Base-by-base conservation (phyloP, 2,329 filamentous ascomycete genomes). In the Aspergillus sp. region DNA sequence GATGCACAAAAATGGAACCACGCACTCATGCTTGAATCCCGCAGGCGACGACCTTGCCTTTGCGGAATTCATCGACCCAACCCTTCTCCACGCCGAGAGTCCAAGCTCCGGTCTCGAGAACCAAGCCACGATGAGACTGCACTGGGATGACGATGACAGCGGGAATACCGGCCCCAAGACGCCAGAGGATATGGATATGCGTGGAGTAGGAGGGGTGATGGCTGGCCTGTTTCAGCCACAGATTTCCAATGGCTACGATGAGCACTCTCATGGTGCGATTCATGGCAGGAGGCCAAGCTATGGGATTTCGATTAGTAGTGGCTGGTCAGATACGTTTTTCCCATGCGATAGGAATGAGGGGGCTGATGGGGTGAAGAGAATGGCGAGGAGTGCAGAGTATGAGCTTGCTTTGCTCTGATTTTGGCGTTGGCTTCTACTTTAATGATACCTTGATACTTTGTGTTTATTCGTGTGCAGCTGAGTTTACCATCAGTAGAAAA, bases 281-380 rank as follows among this genome's bases (percentile, higher is more conserved):
- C 48, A 42, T 15, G 15, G 44, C 4, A n/a, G 24, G 24, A 32
- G 17, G n/a, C 17, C 44, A 18, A 18, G n/a, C 4, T 20, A 48
- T 48, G 50, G 50, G 4, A 45, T 53, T 8, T 20, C 18, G 7
- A 53, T 53, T 15, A 38, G 50, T n/a, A 32, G 15, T 34, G 50
- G 50, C 26, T 53, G 50, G 50, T 53, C 50, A 7, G 26, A 15
- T 26, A 53, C 50, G 3, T 53, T 53, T 8, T 53, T 45, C 6
- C 50, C 50, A 3, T 22, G 24, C 2, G 38, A 17, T 5, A 20
- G 20, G 15, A 11, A 20, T 12, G 45, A 43, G 24, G 38, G 30
- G 5, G 5, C 13, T 26, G 36, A 17, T 12, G 17, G 18, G 18
- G 8, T 22, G 41, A 20, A 22, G 5, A 20, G 11, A 3, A 22